Evolutionary conservation across 148 eudicot species (phyloP), one percentile per base, ranked within the genome.

Genomic region (Chenopodium quinoa): DNA sequence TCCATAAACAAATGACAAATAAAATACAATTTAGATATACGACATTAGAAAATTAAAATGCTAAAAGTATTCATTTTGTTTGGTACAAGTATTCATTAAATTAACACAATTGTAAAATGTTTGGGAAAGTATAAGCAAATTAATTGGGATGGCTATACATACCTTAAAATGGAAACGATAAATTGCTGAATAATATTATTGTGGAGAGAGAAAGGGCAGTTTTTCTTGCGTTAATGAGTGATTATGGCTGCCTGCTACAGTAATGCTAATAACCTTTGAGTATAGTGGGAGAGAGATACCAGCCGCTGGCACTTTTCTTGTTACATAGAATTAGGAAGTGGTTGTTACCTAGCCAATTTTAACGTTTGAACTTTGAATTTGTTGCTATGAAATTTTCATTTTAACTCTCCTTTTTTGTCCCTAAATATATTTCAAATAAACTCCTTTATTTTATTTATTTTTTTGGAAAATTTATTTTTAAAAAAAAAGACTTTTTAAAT

Each of bases 271-370:
- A 60, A 60, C 60, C 62, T 62, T 22, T 62, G 66, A 62, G 27
- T 2, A 7, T 22, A 62, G 66, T 62, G 25, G 27, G 66, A 5
- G 75, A 79, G 81, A 79, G 81, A 79, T 69, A 50, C 22, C 1
- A 79, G 60, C 16, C 22, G 73, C 62, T 47, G 52, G 22, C 22
- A 29, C 20, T 56, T 52, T 22, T 79, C 34, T 40, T 72, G 37
- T 40, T n/a, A 54, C 82, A 65, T 56, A 27, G 52, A 71, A 34
- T 22, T 17, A 79, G 82, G 82, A 56, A 40, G 37, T 54, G 69
- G 82, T 79, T n/a, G 82, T 79, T 79, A 79, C 69, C 34, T 16
- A 9, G 20, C 25, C 48, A 20, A 19, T n/a, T n/a, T 76, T 9
- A 32, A 6, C 47, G 27, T 70, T 48, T 56, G 47, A 58, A 56